Base-by-base conservation (phyloP, 352 stramenopile genomes). In the Globisporangium carolinianum region DNA sequence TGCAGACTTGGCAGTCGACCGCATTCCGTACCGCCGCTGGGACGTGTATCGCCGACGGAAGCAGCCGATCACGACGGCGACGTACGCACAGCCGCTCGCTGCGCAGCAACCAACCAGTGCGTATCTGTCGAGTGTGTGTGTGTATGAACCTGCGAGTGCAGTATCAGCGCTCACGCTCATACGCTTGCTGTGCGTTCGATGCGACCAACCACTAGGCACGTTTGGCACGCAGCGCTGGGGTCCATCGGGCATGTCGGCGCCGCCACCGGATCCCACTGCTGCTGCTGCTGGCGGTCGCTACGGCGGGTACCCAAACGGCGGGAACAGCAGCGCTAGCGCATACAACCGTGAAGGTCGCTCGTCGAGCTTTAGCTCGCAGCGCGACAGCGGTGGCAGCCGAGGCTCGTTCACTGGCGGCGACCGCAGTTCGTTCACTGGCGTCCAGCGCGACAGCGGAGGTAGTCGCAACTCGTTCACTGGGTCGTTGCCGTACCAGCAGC, bases 1-100 rank as follows among this genome's bases (percentile, higher is more conserved):
- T 41, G 11, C 14, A 91, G 84, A 94, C 55, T 77, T 94, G 39
- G 63, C 85, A 8, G 88, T 91, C 50, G 75, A 92, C 43, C 76
- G 80, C 43, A 71, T 92, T n/a, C 75, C 84, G 38, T 94, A 83
- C 58, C 80, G 84, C 58, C 83, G 74, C 17, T 92, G 83, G 84
- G 24, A 24, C 24, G 24, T 24, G 24, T 24, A 24, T 24, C 24
- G 24, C 24, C 24, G 24, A 24, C 24, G 84, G 51, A 94, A 94
- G 58, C 66, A 77, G 12, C 57, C 24, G 24, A 24, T 24, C 24
- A 24, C 57, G 14, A 74, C 61, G 36, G 56, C 55, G 39, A 73
- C 72, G 5, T 85, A 84, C 53, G 61, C 64, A 18, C 71, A 82
- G 43, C 59, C 71, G 2, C 79, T 70, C 60, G 60, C 62, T 35